Percentiles rank a stretch among this genome's conserved stretches.
These are phyloP conservation scores for Sporothrix inflata DNA, from an alignment of 2,329 filamentous ascomycete genomes.

Conservation along the genomic window DNA sequence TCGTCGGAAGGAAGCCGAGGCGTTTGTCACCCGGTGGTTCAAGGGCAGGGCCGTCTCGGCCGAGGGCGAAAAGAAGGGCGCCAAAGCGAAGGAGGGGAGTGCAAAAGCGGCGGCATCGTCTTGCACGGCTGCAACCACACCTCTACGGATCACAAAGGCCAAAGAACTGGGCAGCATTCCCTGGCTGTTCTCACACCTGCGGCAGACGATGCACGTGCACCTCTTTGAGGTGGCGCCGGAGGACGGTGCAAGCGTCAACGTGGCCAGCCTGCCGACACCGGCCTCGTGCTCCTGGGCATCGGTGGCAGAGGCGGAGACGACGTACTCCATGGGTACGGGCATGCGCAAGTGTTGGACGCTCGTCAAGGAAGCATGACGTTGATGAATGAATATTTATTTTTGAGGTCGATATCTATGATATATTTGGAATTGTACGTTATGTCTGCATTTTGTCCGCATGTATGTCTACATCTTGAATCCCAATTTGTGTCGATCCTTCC, in stretches of 20 bases:
- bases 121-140: not conserved
- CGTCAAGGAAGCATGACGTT: conserved; percentile 37
- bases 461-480: not conserved
- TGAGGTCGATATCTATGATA: not conserved
- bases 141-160: conserved; percentile 39
- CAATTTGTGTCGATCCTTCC: not conserved
- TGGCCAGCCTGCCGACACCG: not conserved
- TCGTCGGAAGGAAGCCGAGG: conserved; percentile 23
- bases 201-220: conserved; percentile 61
- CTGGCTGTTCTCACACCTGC: conserved; percentile 62
- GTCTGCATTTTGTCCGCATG: not conserved
- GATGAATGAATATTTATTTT: not conserved
- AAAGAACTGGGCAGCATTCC: conserved; percentile 56
- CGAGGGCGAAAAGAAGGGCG: not conserved
- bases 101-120: not conserved
- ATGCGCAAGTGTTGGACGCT: conserved; percentile 62
- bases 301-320: conserved; percentile 47
- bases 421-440: not conserved
- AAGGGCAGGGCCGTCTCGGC: not conserved
- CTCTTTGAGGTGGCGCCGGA: conserved; percentile 46
- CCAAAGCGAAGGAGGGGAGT: not conserved
- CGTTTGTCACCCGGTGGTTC: conserved; percentile 27
- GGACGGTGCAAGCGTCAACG: conserved; percentile 29
- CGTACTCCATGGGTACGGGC: conserved; percentile 59
- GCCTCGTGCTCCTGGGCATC: conserved; percentile 44